phyloP scores from a whole-genome alignment of 1,284 basidiomycete species.

The Puccinia coronata region DNA sequence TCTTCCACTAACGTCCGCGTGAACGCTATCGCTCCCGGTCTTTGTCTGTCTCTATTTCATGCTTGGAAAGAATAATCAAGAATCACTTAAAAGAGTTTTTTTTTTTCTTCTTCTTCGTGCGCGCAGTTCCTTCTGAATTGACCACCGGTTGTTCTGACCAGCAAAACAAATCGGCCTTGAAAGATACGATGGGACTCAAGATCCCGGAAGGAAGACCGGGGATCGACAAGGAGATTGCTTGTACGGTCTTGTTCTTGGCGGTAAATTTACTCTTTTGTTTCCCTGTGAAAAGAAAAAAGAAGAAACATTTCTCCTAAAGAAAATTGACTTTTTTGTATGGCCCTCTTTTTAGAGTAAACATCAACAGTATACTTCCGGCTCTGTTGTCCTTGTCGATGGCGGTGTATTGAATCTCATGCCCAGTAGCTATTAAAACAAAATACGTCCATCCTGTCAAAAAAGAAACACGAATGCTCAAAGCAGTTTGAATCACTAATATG shows the following conservation, averaged over 20 bases:
- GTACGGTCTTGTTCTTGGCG: not conserved
- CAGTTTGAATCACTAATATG: too few species aligned
- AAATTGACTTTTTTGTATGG: too few species aligned
- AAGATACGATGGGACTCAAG: conserved; percentile 8
- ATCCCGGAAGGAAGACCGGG: conserved; percentile 32
- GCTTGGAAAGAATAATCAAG: too few species aligned
- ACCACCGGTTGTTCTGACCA: conserved; percentile 14
- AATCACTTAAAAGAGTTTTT: too few species aligned
- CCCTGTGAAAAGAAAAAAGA: too few species aligned
- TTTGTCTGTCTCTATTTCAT: conserved; percentile 8
- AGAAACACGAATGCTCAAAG: not conserved
- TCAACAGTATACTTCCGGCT: conserved; percentile 24
- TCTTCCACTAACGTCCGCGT: conserved; percentile 36
- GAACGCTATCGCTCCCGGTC: conserved; percentile 43
- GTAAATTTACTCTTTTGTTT: not conserved
- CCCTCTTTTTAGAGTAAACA: conserved; percentile 38
- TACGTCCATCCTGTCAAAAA: not conserved
- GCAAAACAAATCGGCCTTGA: conserved; percentile 4
- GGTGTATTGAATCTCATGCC: conserved; percentile 31
- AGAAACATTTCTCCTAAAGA: too few species aligned
- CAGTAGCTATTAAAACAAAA: conserved; percentile 21
- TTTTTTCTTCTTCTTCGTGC: too few species aligned
- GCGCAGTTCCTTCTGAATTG: conserved; percentile 27
- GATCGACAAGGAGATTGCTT: conserved; percentile 27
- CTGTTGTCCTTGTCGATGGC: conserved; percentile 6